Base-by-base conservation (phyloP, 2,329 filamentous ascomycete genomes). In the Bipolaris oryzae region DNA sequence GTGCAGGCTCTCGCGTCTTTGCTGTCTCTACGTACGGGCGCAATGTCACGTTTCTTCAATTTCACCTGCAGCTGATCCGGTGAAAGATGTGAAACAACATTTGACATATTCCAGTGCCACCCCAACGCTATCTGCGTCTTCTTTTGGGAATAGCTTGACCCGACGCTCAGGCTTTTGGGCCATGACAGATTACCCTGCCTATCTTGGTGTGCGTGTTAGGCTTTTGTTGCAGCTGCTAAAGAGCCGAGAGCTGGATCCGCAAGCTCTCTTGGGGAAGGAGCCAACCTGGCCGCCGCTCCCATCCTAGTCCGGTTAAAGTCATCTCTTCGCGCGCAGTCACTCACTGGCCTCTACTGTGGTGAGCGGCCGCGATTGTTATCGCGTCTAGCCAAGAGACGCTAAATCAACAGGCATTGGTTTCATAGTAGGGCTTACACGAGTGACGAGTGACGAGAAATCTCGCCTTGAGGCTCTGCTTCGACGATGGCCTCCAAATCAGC, bases 381-480 rank as follows among this genome's bases (percentile, higher is more conserved):
- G 28, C 42, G 10, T 13, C 16, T 15, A 10, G 13, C 43, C 18
- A 46, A 46, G 43, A 15, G 15, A 4, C 43, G 43, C 43, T 35
- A 35, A 35, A n/a, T 23, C 16, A 13, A 11, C 18, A 50, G n/a
- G n/a, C 35, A 21, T 6, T 3, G 1, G 33, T 34, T 41, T 50
- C 47, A 33, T 25, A 37, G 37, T 25, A 33, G 11, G 44, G n/a
- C 34, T 42, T 15, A n/a, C 11, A 49, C 33, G 42, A 33, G 33
- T 23, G 15, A 49, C 33, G 42, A 33, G 33, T 23, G 15, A 25
- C 11, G 23, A 45, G 20, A 23, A 38, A 39, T 34, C 28, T 51
- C 20, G 15, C 20, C 18, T 31, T 54, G 50, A 55, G 55, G 58
- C 55, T 60, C 51, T 43, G 39, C 25, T 31, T 31, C 18, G 15